phyloP scores from a whole-genome alignment of 441 rosid genomes.

The Viola pubescens region DNA sequence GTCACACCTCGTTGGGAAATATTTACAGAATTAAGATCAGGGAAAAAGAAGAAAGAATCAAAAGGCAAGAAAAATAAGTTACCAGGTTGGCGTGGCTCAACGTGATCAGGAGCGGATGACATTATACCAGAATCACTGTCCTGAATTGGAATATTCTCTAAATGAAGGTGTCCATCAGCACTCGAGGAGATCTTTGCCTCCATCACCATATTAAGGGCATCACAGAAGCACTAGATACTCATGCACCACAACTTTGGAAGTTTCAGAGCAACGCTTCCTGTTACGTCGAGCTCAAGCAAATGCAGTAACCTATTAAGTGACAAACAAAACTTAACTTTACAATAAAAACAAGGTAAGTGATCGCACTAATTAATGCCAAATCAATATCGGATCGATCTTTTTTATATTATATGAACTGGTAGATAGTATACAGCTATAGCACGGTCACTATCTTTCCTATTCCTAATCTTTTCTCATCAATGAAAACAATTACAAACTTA shows the following conservation, averaged over 20 bases:
- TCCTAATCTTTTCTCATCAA: too few species aligned
- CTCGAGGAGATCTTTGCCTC: conserved; percentile 37
- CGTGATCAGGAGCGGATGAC: conserved; percentile 30
- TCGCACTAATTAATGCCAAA: not conserved
- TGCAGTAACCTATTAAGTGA: conserved; percentile 3
- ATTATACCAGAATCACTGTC: conserved; percentile 33
- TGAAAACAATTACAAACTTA: too few species aligned
- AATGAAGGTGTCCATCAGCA: conserved; percentile 32
- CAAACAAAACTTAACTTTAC: not conserved
- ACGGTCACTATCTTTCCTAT: not conserved
- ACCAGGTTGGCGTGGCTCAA: conserved; percentile 50
- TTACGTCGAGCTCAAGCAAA: conserved; percentile 22
- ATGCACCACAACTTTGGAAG: conserved; percentile 23
- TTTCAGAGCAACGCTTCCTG: conserved; percentile 8
- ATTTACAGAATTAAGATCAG: conserved; percentile 4
- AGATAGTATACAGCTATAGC: not conserved
- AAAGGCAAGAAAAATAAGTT: conserved; percentile 21
- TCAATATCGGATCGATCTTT: not conserved
- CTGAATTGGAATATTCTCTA: conserved; percentile 36
- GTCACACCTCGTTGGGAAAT: not conserved
- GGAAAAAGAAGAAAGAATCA: not conserved
- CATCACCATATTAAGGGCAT: conserved; percentile 40
- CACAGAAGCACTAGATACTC: conserved; percentile 23
- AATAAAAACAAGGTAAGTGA: not conserved
- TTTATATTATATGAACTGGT: not conserved